Evolutionary conservation across 257 asterid genomes (phyloP), one percentile per base, ranked within the genome.

Genomic region (Mitragyna speciosa): DNA sequence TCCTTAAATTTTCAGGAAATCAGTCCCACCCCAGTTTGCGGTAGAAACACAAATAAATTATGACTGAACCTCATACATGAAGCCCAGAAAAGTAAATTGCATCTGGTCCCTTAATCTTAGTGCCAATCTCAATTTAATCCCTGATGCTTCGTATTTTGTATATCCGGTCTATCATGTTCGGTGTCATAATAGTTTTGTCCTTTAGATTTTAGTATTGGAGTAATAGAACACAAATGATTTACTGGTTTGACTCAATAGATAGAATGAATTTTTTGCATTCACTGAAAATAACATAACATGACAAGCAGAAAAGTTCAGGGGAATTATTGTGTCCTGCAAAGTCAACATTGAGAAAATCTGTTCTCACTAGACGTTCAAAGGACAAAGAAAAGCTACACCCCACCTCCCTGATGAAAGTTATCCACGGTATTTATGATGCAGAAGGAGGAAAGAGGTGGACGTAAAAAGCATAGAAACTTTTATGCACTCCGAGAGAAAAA

Each of bases 341-440:
- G 17, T n/a, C 67, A 61, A 64, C 69, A 73, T 39, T 67, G 65
- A 54, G 49, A 56, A 75, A 51, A 5, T 75, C 49, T 54, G 36
- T 41, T 16, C 39, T 69, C 84, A 69, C 75, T 49, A 67, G 30
- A 80, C 30, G 65, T 67, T 66, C 52, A 67, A 47, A 24, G 49
- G 39, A 39, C 30, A 43, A 26, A 31, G 30, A 61, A 41, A 43
- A 56, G n/a, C 31, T 43, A 39, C 17, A n/a, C 5, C 26, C 17
- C 65, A 58, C 65, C 28, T 24, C 65, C 30, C 65, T 22, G 28
- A 58, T 20, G 65, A 58, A 58, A 58, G 65, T n/a, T 22, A 58
- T 24, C 66, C 24, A 6, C 41, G 41, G 41, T 36, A 59, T 59
- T 2, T 59, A n/a, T n/a, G 31, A 24, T 24, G 26, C 0, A 58